Base-by-base conservation (phyloP, 805 yeast species). In the Lachancea fermentati region DNA sequence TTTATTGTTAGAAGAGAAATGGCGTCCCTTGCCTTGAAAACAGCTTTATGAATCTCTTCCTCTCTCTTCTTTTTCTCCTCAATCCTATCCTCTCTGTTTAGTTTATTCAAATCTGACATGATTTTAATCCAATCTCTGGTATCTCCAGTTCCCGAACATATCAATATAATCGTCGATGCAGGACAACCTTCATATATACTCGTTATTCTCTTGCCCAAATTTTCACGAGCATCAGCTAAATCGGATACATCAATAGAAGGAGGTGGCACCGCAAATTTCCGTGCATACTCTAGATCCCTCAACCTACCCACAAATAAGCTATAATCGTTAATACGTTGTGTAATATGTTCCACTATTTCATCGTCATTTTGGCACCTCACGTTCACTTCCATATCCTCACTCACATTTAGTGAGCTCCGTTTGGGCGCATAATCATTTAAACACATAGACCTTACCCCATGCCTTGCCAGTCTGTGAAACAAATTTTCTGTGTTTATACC, bases 111-210 rank as follows among this genome's bases (percentile, higher is more conserved):
- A 34, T 62, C 57, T 9, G 41, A 41, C 38, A 62, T 60, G 63
- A 78, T 65, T 47, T 60, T 55, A 18, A 47, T 48, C 56, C 58
- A 58, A 36, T 68, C 71, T 7, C 70, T 58, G 2, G 79, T 75
- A 51, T 79, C 77, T 8, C 87, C 86, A 37, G 73, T 65, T 1
- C 85, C 86, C 0, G 85, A 71, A 50, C 77, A 67, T 1, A 87
- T 53, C 1, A 86, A 63, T 12, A 89, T 49, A 16, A 79, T 60
- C 0, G 95, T 72, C 26, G 78, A 71, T 2, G 64, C 60, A 0
- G 95, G 85, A 15, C 84, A 51, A 2, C 57, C 45, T 1, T 67
- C 61, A 52, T 81, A 77, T 12, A 89, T 62, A 30, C 55, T 56
- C 12, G 57, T 47, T 5, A 89, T 47, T 24, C 80, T 58, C 2